A percentile compares a stretch with the other conserved stretches of the same genome.
phyloP scores from a whole-genome alignment of 352 stramenopile genomes.

The Phytophthora foliorum region DNA sequence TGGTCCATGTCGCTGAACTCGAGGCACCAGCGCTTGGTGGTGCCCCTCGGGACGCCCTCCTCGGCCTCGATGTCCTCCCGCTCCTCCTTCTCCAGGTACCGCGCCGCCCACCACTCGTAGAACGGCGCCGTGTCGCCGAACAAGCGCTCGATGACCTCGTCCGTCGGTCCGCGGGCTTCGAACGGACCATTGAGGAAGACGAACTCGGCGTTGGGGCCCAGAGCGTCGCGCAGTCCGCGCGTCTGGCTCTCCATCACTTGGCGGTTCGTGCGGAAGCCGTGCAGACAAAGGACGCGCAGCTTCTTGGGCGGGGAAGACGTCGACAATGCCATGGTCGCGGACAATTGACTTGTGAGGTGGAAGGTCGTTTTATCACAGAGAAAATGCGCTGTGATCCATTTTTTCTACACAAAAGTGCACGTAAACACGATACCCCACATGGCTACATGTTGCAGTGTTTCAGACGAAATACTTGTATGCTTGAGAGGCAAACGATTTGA shows the following conservation, averaged over 20 bases:
- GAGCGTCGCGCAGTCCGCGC: conserved; percentile 59
- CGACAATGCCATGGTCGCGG: not conserved
- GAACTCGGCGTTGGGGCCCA: conserved; percentile 73
- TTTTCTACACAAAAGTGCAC: conserved; percentile 1
- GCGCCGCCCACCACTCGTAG: conserved; percentile 79
- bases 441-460: conserved; percentile 11
- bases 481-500: too few relatives aligned
- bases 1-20: conserved; percentile 53
- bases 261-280: conserved; percentile 77
- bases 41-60: conserved; percentile 28
- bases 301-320: conserved; percentile 25
- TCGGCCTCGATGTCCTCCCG: conserved; percentile 46
- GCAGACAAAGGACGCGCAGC: conserved; percentile 78
- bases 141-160: conserved; percentile 61
- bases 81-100: conserved; percentile 54
- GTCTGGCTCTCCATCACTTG: conserved; percentile 82
- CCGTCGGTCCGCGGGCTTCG: conserved; percentile 62
- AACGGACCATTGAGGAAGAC: conserved; percentile 75
- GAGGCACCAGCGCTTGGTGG: conserved; percentile 38
- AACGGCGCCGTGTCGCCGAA: conserved; percentile 71
- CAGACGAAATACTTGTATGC: too few relatives aligned
- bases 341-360: conserved; percentile 7
- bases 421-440: not conserved
- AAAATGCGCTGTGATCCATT: not conserved
- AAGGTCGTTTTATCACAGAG: conserved; percentile 18